Conservation (phyloP, 2,329 filamentous ascomycete species). For the Hypoxylon sp. region DNA sequence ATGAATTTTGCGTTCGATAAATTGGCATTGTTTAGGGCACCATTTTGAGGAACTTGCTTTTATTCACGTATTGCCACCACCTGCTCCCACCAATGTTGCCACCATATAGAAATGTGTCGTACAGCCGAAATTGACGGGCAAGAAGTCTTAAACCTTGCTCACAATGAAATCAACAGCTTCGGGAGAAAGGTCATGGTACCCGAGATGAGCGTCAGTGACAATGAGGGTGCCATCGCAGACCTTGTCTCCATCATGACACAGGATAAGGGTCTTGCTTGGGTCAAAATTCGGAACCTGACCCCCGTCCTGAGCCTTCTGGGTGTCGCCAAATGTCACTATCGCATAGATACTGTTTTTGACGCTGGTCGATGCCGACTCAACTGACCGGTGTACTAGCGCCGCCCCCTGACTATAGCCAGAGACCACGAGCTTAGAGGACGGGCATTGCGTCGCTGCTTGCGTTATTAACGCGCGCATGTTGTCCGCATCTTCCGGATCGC, state of each 20-base stretch:
- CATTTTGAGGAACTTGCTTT: background rate
- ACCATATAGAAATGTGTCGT: background rate
- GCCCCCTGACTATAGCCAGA: constrained; percentile 62
- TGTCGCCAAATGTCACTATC: constrained; percentile 62
- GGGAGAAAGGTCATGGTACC: constrained; percentile 39
- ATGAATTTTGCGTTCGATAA: background rate
- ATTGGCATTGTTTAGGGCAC: background rate
- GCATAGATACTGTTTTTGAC: constrained; percentile 55
- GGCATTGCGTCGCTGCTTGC: constrained; percentile 57
- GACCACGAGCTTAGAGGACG: constrained; percentile 59
- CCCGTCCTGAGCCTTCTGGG: constrained; percentile 56
- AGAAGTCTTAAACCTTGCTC: constrained; percentile 33
- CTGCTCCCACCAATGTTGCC: background rate
- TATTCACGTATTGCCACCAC: background rate
- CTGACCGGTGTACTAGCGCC: constrained; percentile 60
- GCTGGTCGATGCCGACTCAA: constrained; percentile 52
- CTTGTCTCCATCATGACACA: constrained; percentile 65
- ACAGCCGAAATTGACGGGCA: background rate
- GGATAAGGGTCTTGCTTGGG: constrained; percentile 56
- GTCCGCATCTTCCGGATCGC: constrained; percentile 53
- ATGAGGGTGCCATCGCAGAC: constrained; percentile 65
- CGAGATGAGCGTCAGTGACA: constrained; percentile 50
- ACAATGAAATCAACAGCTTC: constrained; percentile 43
- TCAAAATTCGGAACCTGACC: constrained; percentile 55
- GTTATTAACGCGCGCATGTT: constrained; percentile 55